phyloP scores from a whole-genome alignment of 495 filamentous ascomycete genomes.

The Penicillium ochrochloron region DNA sequence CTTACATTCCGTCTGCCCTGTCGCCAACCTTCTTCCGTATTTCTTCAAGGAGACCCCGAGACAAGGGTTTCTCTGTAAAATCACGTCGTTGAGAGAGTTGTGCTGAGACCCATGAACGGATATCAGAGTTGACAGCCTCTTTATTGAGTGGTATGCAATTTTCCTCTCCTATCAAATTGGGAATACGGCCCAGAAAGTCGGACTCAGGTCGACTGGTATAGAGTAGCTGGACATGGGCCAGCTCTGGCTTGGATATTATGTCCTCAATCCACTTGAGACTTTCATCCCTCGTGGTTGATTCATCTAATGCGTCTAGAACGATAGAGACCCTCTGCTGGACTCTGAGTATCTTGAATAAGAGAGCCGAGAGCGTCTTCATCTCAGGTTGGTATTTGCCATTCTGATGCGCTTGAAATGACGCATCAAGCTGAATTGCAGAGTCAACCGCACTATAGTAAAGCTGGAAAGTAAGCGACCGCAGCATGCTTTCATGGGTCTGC shows the following conservation, averaged over 20 bases:
- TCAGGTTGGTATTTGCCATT: too few relatives aligned
- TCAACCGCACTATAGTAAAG: conserved; percentile 22
- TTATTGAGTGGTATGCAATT: conserved; percentile 22
- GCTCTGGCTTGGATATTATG: conserved; percentile 17
- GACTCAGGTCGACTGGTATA: conserved; percentile 35
- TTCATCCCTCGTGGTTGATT: too few relatives aligned
- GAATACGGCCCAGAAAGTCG: conserved; percentile 26
- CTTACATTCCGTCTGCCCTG: conserved; percentile 44
- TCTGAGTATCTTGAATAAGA: too few relatives aligned
- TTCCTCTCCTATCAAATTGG: conserved; percentile 22
- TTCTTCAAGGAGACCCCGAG: conserved; percentile 18
- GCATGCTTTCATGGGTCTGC: conserved; percentile 31
- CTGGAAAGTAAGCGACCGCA: conserved; percentile 35
- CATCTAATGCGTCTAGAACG: too few relatives aligned
- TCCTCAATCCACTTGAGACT: too few relatives aligned
- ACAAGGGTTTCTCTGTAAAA: conserved; percentile 28
- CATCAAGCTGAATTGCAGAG: conserved; percentile 23
- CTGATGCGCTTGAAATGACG: conserved; percentile 21
- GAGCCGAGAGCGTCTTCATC: too few relatives aligned
- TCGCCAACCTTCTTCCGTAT: conserved; percentile 28
- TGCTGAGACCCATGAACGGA: conserved; percentile 30
- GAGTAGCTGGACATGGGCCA: conserved; percentile 29
- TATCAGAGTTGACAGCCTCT: too few relatives aligned
- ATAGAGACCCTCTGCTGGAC: too few relatives aligned
- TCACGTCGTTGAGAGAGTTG: conserved; percentile 30